These are phyloP conservation scores for Sextonia rubra DNA, from an alignment of 164 flowering plant genomes.

Conservation along the genomic window DNA sequence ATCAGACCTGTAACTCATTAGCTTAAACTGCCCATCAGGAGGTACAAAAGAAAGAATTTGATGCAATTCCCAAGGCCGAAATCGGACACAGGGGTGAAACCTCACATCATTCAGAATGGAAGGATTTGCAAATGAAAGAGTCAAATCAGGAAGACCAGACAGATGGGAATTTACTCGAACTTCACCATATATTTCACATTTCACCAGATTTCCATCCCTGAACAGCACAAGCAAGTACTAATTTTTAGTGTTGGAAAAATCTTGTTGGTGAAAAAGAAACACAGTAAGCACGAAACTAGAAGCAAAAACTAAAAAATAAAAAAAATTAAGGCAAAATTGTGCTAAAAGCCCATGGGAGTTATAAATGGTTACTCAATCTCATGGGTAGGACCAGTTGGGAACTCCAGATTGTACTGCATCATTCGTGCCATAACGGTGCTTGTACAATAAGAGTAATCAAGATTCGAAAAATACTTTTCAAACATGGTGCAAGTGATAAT, in stretches of 20 bases:
- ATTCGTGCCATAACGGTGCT: too few species aligned
- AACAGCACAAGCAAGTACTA: constrained; percentile 4
- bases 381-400: not conserved
- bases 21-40: constrained; percentile 94
- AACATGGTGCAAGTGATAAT: too few species aligned
- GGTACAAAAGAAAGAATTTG: constrained; percentile 94
- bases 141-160: constrained; percentile 94
- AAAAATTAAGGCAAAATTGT: not conserved
- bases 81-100: constrained; percentile 96
- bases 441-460: too few species aligned
- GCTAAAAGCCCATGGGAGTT: not conserved
- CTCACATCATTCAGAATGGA: constrained; percentile 84
- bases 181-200: constrained; percentile 93
- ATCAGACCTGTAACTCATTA: constrained; percentile 90
- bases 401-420: too few species aligned
- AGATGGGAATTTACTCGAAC: constrained; percentile 83
- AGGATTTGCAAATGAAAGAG: constrained; percentile 85
- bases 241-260: not conserved
- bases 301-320: not conserved
- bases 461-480: too few species aligned
- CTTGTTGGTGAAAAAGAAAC: not conserved
- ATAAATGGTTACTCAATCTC: not conserved
- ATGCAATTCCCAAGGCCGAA: constrained; percentile 95
- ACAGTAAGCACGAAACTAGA: not conserved
- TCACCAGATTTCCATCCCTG: constrained; percentile 82